These are phyloP conservation scores for Cyberlindnera americana DNA, from an alignment of 805 yeast genomes.

Conservation along the genomic window DNA sequence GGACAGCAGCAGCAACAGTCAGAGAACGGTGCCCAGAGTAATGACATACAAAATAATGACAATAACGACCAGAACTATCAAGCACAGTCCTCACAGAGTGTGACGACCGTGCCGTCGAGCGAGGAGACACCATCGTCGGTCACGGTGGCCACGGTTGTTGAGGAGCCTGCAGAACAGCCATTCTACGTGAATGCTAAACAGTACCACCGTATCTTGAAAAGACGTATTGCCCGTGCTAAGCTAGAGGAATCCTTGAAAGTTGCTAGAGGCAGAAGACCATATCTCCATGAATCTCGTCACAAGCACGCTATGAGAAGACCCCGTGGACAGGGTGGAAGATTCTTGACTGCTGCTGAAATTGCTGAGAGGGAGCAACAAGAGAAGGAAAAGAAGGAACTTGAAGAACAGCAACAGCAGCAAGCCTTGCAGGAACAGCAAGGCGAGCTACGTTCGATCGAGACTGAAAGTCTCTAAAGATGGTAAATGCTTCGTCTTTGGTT, in stretches of 20 bases:
- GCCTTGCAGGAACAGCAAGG: conserved; percentile 16
- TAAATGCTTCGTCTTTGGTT: too few species aligned
- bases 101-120: too few species aligned
- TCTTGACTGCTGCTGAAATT: conserved; percentile 86
- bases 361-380: conserved; percentile 50
- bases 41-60: conserved; percentile 13
- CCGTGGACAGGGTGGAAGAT: conserved; percentile 98
- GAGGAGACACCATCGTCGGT: too few species aligned
- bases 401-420: conserved; percentile 10
- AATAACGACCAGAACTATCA: conserved; percentile 2
- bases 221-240: conserved; percentile 91
- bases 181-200: conserved; percentile 98
- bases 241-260: conserved; percentile 85
- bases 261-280: conserved; percentile 88
- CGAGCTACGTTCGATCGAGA: conserved; percentile 5
- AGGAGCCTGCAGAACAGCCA: conserved; percentile 64
- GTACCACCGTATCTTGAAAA: conserved; percentile 87
- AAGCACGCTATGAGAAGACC: conserved; percentile 99
- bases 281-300: conserved; percentile 94
- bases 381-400: conserved; percentile 21
- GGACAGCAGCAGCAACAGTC: conserved; percentile 6
- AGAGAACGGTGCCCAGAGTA: conserved; percentile 10
- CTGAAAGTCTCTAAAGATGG: not conserved
- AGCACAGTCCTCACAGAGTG: conserved; percentile 5
- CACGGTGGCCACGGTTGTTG: not conserved